phyloP scores from a whole-genome alignment of 306 rosid genomes.

The Medicago arabica region DNA sequence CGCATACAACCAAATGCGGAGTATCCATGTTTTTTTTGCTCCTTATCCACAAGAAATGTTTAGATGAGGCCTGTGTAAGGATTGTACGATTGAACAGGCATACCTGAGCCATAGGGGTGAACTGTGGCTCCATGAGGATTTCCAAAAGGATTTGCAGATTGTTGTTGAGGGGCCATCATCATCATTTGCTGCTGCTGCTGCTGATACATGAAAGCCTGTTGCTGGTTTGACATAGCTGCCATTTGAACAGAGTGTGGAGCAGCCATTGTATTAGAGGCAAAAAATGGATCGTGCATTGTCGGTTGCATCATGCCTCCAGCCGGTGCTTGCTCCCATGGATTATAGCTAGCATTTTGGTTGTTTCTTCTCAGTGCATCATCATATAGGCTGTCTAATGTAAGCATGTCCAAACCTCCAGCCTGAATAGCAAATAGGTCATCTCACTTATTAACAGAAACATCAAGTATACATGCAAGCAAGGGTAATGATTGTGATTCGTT shows the following conservation, averaged over 20 bases:
- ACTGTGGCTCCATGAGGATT: constrained; percentile 72
- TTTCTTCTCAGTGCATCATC: constrained; percentile 93
- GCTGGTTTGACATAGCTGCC: constrained; percentile 91
- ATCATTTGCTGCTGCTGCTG: constrained; percentile 84
- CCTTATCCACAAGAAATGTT: constrained; percentile 41
- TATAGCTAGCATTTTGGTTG: constrained; percentile 87
- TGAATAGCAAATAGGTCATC: constrained; percentile 47
- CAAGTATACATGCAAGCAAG: background rate
- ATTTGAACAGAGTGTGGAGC: constrained; percentile 91
- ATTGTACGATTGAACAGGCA: constrained; percentile 92
- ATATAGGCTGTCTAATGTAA: constrained; percentile 93
- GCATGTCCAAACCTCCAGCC: constrained; percentile 97
- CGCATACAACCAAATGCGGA: constrained; percentile 40
- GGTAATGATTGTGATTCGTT: background rate
- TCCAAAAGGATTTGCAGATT: constrained; percentile 77
- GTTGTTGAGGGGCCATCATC: constrained; percentile 82
- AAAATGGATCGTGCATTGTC: constrained; percentile 82
- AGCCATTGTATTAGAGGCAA: constrained; percentile 65
- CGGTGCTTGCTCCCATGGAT: constrained; percentile 92
- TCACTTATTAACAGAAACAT: constrained; percentile 34
- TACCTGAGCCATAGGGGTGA: constrained; percentile 79
- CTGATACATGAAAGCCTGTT: constrained; percentile 82
- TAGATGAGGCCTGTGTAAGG: constrained; percentile 85
- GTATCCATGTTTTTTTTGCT: constrained; percentile 28
- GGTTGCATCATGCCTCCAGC: constrained; percentile 68